phyloP scores from a whole-genome alignment of 139 green algal species.

The Chlorella sp. region DNA sequence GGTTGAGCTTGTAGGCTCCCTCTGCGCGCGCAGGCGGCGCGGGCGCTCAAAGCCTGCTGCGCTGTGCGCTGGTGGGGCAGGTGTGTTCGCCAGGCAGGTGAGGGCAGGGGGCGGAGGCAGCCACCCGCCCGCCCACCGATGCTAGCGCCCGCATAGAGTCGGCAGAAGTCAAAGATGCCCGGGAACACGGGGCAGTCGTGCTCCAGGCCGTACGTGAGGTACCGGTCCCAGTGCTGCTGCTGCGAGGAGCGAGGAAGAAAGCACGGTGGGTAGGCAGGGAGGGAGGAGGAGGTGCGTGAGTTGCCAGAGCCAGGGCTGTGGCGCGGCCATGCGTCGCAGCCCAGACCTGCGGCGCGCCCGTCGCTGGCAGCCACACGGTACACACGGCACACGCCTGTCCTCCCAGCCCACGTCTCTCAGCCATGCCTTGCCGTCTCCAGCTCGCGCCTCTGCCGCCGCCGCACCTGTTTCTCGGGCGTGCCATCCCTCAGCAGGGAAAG shows the following conservation, averaged over 20 bases:
- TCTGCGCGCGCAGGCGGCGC: conserved; percentile 29
- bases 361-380: background rate
- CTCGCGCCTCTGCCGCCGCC: too few species aligned
- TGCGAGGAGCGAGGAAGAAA: background rate
- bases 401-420: background rate
- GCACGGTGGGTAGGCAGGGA: background rate
- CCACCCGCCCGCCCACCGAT: conserved; percentile 38
- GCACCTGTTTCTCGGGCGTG: conserved; percentile 70
- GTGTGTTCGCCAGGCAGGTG: too few species aligned
- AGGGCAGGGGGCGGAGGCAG: background rate
- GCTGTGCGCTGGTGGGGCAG: too few species aligned
- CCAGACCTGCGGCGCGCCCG: background rate
- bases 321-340: background rate
- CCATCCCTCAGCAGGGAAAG: conserved; percentile 81
- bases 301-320: background rate
- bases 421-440: background rate
- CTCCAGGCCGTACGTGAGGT: conserved; percentile 80
- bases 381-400: background rate
- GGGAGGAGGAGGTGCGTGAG: background rate
- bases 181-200: conserved; percentile 93
- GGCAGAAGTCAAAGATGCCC: conserved; percentile 81
- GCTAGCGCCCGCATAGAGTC: conserved; percentile 87
- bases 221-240: conserved; percentile 40
- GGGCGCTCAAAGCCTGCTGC: too few species aligned
- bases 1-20: conserved; percentile 83